Base-by-base conservation (phyloP, 2,329 filamentous ascomycete genomes). In the Exophiala sideris region DNA sequence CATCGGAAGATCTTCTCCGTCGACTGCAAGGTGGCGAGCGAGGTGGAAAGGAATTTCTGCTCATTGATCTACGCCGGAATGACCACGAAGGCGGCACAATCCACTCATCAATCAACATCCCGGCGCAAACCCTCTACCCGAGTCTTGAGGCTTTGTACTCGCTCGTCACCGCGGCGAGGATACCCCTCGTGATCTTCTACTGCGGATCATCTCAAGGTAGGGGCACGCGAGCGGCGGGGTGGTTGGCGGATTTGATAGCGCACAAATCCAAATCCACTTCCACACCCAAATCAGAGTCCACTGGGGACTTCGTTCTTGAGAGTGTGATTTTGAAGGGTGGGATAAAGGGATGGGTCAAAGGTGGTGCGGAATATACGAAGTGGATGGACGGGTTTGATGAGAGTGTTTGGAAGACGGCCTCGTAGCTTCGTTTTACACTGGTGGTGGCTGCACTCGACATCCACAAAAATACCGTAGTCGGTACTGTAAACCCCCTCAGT, bases 81-180 rank as follows among this genome's bases (percentile, higher is more conserved):
- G 76, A 80, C 58, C 70, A 71, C 57, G 73, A 76, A 69, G 35
- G 50, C 21, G 84, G 83, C 38, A 85, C 82, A 0, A 79, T 87
- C 50, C 69, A 70, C 7, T 77, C 76, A 2, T 83, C 82, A 1
- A 71, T 86, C 18, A 75, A 74, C 52, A 64, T 73, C 0, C 71
- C 71, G 1, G 71, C 72, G 1, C 72, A 75, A 58, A 73, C 66
- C 50, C 56, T 75, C 2, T 72, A 71, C 51, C 65, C 64, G 6
- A 66, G 67, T 0, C 56, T 74, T 5, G 66, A 71, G 20, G 69
- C 68, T 0, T 39, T 74, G 11, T 71, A 71, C 52, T 50, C 56
- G 2, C 52, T 74, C 14, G 60, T 72, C 3, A 57, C 60, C 6
- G 62, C 60, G 20, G 66, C 65, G 9, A 61, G 61, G 0, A 63